Percentiles rank a stretch among this genome's conserved stretches.
These are phyloP conservation scores for Mortierella antarctica DNA, from an alignment of 192 early-diverging fungal genomes.

Conservation along the genomic window DNA sequence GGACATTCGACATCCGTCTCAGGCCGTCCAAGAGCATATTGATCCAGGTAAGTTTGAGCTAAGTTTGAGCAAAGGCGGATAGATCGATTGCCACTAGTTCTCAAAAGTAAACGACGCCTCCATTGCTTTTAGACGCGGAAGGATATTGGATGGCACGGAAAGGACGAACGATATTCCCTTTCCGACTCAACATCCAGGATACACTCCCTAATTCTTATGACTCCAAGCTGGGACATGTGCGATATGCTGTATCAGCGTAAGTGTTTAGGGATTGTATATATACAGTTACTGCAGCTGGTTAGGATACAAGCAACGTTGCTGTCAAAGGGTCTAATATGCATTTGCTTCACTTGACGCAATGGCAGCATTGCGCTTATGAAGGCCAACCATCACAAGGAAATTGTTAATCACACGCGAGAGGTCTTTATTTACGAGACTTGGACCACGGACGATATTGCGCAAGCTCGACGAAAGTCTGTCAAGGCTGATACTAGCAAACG, in stretches of 20 bases:
- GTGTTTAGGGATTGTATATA: not conserved
- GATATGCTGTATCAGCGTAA: slow-evolving; percentile 48
- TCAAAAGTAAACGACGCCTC: not conserved
- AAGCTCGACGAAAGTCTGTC: slow-evolving; percentile 34
- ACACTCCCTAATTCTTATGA: slow-evolving; percentile 41
- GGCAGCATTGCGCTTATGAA: slow-evolving; percentile 35
- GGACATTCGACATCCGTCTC: slow-evolving; percentile 36
- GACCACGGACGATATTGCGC: slow-evolving; percentile 45
- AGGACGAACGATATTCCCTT: slow-evolving; percentile 48
- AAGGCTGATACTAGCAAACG: slow-evolving; percentile 52
- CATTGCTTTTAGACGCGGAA: slow-evolving; percentile 18
- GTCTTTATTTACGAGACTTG: slow-evolving; percentile 52
- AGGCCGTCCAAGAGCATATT: slow-evolving; percentile 44
- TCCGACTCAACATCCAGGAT: slow-evolving; percentile 49
- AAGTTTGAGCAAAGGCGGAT: not conserved
- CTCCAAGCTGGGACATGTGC: slow-evolving; percentile 45
- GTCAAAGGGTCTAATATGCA: not conserved
- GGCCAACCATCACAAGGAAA: slow-evolving; percentile 31
- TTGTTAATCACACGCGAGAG: slow-evolving; percentile 45
- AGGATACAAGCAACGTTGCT: not conserved
- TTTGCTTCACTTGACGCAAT: not conserved
- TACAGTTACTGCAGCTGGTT: not conserved
- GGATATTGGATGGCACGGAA: slow-evolving; percentile 48
- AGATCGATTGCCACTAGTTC: not conserved
- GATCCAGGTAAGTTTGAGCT: slow-evolving; percentile 32